Evolutionary conservation across 495 filamentous ascomycete genomes (phyloP), one percentile per base, ranked within the genome.

Genomic region (Tuber magnatum): DNA sequence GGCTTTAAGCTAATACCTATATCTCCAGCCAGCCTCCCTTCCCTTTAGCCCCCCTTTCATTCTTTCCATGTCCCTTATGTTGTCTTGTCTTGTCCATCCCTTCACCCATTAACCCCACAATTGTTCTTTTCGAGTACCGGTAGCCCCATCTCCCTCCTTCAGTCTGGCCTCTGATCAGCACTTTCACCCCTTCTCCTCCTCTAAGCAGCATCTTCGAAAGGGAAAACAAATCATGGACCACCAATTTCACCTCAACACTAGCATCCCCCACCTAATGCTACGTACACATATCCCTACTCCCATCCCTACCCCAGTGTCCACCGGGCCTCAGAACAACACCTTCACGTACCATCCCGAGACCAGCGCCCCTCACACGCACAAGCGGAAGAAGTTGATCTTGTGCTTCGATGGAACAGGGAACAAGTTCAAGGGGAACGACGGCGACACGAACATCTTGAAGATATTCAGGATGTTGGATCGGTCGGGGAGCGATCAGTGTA

Each of bases 401-500:
- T 96, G 93, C 80, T 97, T 97, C 75, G 93, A 97, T 82, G 93
- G 93, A 39, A 97, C 93, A 0, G 93, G 93, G 3, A 95, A 97
- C 80, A 92, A 94, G 78, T 96, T 95, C 81, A 86, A 87, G 42
- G 92, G 93, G 16, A 91, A 92, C 80, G 89, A 91, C 70, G 89
- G 89, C 14, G 92, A 96, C 81, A 95, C 92, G 81, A 96, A 95
- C 83, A 94, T 97, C 74, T 84, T 97, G 68, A 97, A 97, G 83
- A 93, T 97, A 40, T 97, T 91, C 71, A 83, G 88, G 18, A 90
- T 91, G 86, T 82, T 91, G 8, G 88, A 90, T 73, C 81, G 88
- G 6, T 86, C 84, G 4, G 85, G 85, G 0, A 83, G 81, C 8
- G 84, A 88, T 68, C 87, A 89, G 65, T 88, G 86, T 88, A 82